Conservation (phyloP, 768 basidiomycete species). For the Asterophora lycoperdoides region DNA sequence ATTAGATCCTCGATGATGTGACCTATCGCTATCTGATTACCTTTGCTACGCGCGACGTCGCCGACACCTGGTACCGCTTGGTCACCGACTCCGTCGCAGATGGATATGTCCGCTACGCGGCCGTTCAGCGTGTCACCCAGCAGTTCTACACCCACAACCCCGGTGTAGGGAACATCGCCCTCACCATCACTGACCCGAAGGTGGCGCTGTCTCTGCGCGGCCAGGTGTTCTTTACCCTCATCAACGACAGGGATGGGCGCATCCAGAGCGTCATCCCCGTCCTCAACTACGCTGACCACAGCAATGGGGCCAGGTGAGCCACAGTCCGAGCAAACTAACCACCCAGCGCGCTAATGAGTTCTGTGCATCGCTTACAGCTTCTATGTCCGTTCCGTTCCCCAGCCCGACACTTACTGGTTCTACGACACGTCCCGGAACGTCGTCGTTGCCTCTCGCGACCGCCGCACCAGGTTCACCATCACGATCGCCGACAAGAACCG, state of each 20-base stretch:
- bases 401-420: neutral
- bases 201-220: conserved; percentile 4
- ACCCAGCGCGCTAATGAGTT: neutral
- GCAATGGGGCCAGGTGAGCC: conserved; percentile 8
- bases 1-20: conserved; percentile 13
- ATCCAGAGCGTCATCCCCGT: conserved; percentile 7
- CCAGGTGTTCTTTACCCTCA: conserved; percentile 16
- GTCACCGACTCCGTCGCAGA: conserved; percentile 14
- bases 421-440: neutral
- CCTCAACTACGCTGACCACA: conserved; percentile 4
- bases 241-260: conserved; percentile 13
- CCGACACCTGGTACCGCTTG: conserved; percentile 25
- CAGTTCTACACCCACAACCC: conserved; percentile 18
- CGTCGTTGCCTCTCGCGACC: neutral
- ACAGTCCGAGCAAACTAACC: neutral
- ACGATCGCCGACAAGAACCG: neutral
- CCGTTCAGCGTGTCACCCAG: conserved; percentile 10
- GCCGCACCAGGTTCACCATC: conserved; percentile 3
- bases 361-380: neutral
- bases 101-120: conserved; percentile 8
- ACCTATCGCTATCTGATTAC: conserved; percentile 17
- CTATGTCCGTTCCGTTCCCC: neutral
- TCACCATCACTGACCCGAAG: conserved; percentile 7
- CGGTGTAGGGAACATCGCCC: conserved; percentile 1
- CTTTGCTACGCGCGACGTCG: conserved; percentile 19